phyloP scores from a whole-genome alignment of 2,329 filamentous ascomycete species.

The Cordyceps tenuipes region DNA sequence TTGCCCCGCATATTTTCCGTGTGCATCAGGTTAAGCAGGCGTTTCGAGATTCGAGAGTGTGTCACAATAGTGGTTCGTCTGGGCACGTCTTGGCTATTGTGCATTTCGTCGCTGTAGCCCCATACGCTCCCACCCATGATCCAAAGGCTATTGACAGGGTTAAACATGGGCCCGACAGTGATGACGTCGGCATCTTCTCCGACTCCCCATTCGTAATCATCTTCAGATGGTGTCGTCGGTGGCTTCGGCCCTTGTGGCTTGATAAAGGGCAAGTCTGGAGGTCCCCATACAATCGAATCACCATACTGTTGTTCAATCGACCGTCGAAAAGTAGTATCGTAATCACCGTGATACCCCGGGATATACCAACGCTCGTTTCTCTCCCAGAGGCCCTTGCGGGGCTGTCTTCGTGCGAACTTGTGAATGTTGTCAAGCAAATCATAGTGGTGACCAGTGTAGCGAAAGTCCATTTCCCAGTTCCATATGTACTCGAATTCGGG shows the following conservation, averaged over 20 bases:
- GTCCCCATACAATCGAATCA: conserved; percentile 57
- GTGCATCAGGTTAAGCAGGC: conserved; percentile 68
- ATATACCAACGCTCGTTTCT: conserved; percentile 66
- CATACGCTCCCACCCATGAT: conserved; percentile 60
- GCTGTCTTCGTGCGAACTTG: conserved; percentile 57
- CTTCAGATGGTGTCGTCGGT: conserved; percentile 48
- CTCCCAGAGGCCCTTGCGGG: conserved; percentile 66
- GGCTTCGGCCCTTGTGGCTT: conserved; percentile 56
- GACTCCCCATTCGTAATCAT: conserved; percentile 67
- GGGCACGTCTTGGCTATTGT: conserved; percentile 49
- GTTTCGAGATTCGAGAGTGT: conserved; percentile 63
- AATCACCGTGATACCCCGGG: conserved; percentile 58
- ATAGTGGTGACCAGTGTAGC: conserved; percentile 74
- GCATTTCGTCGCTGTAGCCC: conserved; percentile 49
- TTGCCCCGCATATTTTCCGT: conserved; percentile 64
- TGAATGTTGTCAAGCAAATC: conserved; percentile 62
- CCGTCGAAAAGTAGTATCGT: conserved; percentile 57
- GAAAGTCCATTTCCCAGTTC: conserved; percentile 82
- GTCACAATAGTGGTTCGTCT: conserved; percentile 72
- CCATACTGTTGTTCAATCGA: conserved; percentile 48
- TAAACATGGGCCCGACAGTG: conserved; percentile 71
- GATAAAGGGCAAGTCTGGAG: conserved; percentile 49
- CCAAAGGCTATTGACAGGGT: conserved; percentile 65
- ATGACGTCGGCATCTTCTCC: conserved; percentile 69
- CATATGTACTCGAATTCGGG: conserved; percentile 75